Percentiles rank a stretch among this genome's conserved stretches.
These are phyloP conservation scores for Aphanomyces invadans DNA, from an alignment of 352 stramenopile species.

Conservation along the genomic window DNA sequence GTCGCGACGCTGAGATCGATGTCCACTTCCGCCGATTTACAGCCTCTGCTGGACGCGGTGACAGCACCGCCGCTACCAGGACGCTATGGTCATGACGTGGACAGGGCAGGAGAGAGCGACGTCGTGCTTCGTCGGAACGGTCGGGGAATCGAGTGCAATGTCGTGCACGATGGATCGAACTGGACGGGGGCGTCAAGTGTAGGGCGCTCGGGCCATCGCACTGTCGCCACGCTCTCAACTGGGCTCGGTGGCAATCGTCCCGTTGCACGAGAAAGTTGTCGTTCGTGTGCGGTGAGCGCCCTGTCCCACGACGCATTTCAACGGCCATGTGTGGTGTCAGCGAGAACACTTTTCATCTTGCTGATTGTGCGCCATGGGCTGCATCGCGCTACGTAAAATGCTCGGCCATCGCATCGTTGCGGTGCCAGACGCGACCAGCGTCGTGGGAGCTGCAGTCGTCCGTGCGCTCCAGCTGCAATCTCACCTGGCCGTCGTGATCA, in stretches of 20 bases:
- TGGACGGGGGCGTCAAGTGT: too few species aligned
- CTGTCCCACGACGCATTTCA: not conserved
- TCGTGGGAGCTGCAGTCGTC: not conserved
- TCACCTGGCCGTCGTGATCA: not conserved
- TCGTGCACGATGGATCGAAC: too few species aligned
- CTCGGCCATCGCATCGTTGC: slow-evolving; percentile 4
- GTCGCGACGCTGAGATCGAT: too few species aligned
- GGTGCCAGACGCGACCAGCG: not conserved
- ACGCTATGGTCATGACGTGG: too few species aligned
- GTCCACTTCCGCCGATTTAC: too few species aligned
- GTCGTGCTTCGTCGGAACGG: too few species aligned
- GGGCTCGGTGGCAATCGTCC: not conserved
- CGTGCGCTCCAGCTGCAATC: not conserved
- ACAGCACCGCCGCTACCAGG: too few species aligned
- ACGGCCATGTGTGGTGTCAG: not conserved
- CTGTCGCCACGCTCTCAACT: not conserved
- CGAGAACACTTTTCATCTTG: not conserved
- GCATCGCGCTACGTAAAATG: not conserved
- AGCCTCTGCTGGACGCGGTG: too few species aligned
- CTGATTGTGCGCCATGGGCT: not conserved
- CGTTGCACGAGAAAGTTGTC: not conserved
- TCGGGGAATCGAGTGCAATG: too few species aligned
- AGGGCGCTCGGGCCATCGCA: too few species aligned
- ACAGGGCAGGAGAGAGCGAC: too few species aligned
- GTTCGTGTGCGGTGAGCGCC: not conserved